Percentiles rank a stretch among this genome's conserved stretches.
These are phyloP conservation scores for Musa itinerans DNA, from an alignment of 176 grass and related monocot species.

Conservation along the genomic window DNA sequence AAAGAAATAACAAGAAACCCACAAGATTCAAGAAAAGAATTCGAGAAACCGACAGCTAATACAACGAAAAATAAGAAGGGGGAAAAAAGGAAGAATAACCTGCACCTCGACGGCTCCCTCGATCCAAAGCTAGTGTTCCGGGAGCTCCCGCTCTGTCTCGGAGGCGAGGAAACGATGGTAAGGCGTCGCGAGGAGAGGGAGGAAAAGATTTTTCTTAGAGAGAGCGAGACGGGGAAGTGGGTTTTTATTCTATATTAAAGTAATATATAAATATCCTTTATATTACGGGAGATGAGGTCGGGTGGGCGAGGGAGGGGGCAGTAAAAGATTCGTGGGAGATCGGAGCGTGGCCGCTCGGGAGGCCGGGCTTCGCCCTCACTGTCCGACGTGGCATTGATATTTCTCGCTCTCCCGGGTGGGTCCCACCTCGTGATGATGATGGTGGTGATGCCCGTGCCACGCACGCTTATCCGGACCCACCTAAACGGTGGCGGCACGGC, in stretches of 20 bases:
- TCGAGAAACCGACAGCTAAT: too few relatives aligned
- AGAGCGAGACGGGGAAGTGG: not conserved
- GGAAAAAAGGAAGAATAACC: not conserved
- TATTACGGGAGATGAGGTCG: too few relatives aligned
- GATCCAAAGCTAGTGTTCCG: not conserved
- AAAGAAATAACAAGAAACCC: not conserved
- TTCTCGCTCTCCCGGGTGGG: not conserved
- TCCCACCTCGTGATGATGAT: not conserved
- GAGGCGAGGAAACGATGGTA: too few relatives aligned
- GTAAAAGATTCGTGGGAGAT: conserved; percentile 4
- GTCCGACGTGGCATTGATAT: conserved; percentile 13
- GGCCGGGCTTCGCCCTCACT: not conserved
- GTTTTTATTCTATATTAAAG: too few relatives aligned
- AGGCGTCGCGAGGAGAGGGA: too few relatives aligned
- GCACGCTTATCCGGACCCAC: too few relatives aligned
- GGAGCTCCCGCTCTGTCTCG: not conserved
- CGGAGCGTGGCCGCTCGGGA: not conserved
- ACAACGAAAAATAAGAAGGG: too few relatives aligned
- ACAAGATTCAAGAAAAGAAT: too few relatives aligned
- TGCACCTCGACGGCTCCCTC: not conserved
- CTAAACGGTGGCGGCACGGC: not conserved
- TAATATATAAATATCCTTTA: too few relatives aligned
- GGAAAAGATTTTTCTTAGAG: not conserved
- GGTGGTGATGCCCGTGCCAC: too few relatives aligned
- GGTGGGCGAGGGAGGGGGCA: not conserved